Percentiles rank a stretch among this genome's conserved stretches.
Evolutionary conservation across 805 yeast species (phyloP).

Genomic region (Kregervanrija delftensis): DNA sequence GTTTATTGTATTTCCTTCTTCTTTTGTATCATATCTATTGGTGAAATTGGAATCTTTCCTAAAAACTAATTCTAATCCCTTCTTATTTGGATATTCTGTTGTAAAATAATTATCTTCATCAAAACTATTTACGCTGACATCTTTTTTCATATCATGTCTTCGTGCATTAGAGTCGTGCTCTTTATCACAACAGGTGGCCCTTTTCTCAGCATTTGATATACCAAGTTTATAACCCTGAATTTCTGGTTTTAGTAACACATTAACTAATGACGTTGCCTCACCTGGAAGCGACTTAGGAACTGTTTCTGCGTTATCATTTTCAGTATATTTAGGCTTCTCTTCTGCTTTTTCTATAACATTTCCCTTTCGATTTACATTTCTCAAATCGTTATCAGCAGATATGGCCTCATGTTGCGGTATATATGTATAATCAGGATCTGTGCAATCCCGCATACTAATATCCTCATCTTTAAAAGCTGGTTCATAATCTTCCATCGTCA

Average conservation of each 20-base stretch:
- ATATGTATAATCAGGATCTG: background rate
- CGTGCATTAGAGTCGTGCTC: background rate
- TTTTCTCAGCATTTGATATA: background rate
- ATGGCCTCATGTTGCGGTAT: background rate
- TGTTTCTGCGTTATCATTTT: background rate
- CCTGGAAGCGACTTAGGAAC: background rate
- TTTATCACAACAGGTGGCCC: background rate
- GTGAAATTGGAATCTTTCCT: too few species aligned
- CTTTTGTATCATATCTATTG: too few species aligned
- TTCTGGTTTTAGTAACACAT: constrained; percentile 8
- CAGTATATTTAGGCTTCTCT: background rate
- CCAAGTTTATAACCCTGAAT: constrained; percentile 9
- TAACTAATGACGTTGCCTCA: constrained; percentile 5
- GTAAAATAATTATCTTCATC: too few species aligned
- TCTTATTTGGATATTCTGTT: too few species aligned
- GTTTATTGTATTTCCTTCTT: too few species aligned
- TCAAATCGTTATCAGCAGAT: background rate
- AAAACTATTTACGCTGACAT: background rate
- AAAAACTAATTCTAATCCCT: too few species aligned
- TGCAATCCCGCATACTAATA: constrained; percentile 10
- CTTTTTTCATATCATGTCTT: background rate
- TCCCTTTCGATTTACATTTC: background rate
- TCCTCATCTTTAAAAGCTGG: constrained; percentile 10
- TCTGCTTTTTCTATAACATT: background rate
- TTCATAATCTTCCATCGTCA: constrained; percentile 3